Conservation (phyloP, 768 basidiomycete genomes). For the Gloeophyllum trabeum region DNA sequence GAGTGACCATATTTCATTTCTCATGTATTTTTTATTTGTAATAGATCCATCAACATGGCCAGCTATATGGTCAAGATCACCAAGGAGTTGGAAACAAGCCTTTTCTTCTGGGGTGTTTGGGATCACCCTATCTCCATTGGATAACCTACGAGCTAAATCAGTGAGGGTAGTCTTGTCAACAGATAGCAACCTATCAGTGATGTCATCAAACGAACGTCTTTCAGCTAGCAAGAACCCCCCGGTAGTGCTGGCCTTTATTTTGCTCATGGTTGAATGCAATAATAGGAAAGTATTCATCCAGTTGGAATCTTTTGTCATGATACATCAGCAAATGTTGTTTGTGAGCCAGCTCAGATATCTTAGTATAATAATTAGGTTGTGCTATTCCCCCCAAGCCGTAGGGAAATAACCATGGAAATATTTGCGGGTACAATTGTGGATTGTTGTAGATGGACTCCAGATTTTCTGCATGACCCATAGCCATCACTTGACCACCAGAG, state of each 20-base stretch:
- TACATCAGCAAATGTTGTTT: slow-evolving; percentile 7
- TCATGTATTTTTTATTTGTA: slow-evolving; percentile 7
- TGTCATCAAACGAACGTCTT: slow-evolving; percentile 2
- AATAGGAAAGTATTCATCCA: slow-evolving; percentile 7
- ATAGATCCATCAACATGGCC: slow-evolving; percentile 4
- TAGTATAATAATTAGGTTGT: background rate
- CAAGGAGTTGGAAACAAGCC: slow-evolving; percentile 1
- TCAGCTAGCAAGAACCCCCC: slow-evolving; percentile 8
- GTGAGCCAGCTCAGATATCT: slow-evolving; percentile 1
- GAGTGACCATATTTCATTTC: slow-evolving; percentile 16
- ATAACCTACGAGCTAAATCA: background rate
- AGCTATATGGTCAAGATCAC: slow-evolving; percentile 3
- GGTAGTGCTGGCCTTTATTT: slow-evolving; percentile 5
- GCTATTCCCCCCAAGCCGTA: slow-evolving; percentile 8
- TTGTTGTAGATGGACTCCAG: slow-evolving; percentile 8
- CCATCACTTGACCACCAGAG: background rate
- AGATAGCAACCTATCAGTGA: slow-evolving; percentile 2
- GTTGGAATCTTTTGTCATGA: slow-evolving; percentile 11
- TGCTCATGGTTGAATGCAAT: slow-evolving; percentile 13
- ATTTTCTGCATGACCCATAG: background rate
- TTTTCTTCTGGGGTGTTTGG: slow-evolving; percentile 3
- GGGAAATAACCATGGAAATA: slow-evolving; percentile 11
- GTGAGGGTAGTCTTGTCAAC: slow-evolving; percentile 3
- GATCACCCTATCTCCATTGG: background rate
- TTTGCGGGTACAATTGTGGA: slow-evolving; percentile 6